Evolutionary conservation across 768 basidiomycete genomes (phyloP), one percentile per base, ranked within the genome.

Genomic region (Lentinula lateritia): DNA sequence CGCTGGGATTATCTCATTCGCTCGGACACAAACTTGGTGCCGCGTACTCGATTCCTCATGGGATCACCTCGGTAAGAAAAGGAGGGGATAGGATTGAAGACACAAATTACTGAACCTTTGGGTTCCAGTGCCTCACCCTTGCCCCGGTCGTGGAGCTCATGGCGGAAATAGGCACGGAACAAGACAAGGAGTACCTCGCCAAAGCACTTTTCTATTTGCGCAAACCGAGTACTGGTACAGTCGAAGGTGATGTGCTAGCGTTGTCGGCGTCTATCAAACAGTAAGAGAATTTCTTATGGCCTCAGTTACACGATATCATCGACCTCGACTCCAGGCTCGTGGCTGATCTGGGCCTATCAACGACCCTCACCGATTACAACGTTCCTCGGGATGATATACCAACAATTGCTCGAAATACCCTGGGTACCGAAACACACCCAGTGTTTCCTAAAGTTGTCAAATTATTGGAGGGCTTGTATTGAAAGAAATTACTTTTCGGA

Each of bases 1-100:
- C 88, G 5, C 67, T 89, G n/a, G 90, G 90, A 32, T 75, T 92
- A 18, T 92, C 90, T 32, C 91, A 93, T 71, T 74, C 85, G 2
- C 78, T 93, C 5, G 89, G 90, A 5, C 88, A 91, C 70, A 84
- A 80, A 66, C 79, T 90, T 10, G 90, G 90, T 3, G 89, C 89
- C 16, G 75, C 77, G 46, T 93, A 92, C 67, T 73, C 78, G 56
- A 91, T 93, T 60, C 88, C 90, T 20, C 90, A 93, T 69, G 91
- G 91, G 8, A 88, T 91, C 63, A 92, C 91, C 4, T 91, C 90
- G n/a, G 89, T 89, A 63, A 72, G 83, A 67, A 50, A 13, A 16
- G 50, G 61, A 52, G 43, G 50, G 56, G 52, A 48, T 66, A 38
- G 61, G 35, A 62, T 28, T 35, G 15, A 59, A 18, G 13, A 48